These are phyloP conservation scores for Asterochloris erici DNA, from an alignment of 139 green algal species.

Conservation along the genomic window DNA sequence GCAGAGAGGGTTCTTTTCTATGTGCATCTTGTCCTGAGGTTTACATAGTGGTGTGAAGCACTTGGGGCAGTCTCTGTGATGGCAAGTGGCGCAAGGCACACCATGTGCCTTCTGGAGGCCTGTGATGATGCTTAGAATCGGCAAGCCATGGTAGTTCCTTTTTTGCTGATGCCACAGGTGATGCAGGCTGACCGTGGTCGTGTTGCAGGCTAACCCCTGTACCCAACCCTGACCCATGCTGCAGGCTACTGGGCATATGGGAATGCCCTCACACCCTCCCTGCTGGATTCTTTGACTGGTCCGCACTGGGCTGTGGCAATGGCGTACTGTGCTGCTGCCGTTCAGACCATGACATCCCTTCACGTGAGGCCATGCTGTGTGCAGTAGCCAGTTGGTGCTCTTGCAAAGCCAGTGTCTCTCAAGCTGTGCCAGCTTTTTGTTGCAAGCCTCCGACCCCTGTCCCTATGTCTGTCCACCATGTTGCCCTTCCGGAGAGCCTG, in stretches of 20 bases:
- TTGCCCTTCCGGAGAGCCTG: background rate
- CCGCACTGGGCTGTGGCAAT: conserved; percentile 1
- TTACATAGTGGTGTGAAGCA: no score
- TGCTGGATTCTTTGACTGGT: background rate
- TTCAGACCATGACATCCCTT: conserved; percentile 3
- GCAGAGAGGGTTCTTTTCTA: no score
- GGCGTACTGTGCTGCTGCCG: conserved; percentile 2
- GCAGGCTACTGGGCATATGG: conserved; percentile 8
- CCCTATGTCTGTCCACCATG: background rate
- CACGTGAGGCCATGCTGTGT: background rate
- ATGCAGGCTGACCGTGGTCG: no score
- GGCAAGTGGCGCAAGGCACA: no score
- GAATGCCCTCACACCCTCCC: background rate
- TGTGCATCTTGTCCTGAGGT: no score
- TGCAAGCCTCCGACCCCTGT: background rate
- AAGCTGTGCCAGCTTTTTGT: background rate
- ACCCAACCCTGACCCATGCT: no score
- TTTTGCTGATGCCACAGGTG: no score
- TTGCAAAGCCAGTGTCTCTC: background rate
- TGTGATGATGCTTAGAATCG: no score
- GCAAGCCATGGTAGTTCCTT: no score
- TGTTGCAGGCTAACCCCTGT: no score
- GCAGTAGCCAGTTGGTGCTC: background rate
- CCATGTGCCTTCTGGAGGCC: no score
- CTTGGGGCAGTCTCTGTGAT: no score